phyloP scores from a whole-genome alignment of 176 grass and related monocot species.

The Juncus inflexus region DNA sequence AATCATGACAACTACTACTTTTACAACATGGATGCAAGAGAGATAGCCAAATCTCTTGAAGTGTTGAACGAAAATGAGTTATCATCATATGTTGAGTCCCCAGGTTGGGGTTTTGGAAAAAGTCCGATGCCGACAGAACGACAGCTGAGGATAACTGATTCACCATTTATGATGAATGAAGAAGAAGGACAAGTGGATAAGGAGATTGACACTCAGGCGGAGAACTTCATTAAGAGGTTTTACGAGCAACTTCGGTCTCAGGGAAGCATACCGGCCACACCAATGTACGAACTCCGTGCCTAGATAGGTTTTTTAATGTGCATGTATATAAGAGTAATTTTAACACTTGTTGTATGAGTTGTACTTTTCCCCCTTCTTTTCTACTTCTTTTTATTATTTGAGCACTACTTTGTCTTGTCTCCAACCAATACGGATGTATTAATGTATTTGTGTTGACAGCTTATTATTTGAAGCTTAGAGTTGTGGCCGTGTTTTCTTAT shows the following conservation, averaged over 20 bases:
- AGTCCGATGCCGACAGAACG: conserved; percentile 38
- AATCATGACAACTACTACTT: conserved; percentile 40
- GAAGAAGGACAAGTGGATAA: conserved; percentile 28
- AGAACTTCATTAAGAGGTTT: conserved; percentile 65
- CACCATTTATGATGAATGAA: conserved; percentile 48
- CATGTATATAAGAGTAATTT: not conserved
- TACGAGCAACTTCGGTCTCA: conserved; percentile 78
- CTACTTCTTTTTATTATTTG: not conserved
- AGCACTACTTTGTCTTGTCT: no score
- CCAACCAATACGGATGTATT: no score
- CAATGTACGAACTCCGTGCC: conserved; percentile 20
- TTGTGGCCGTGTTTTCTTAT: no score
- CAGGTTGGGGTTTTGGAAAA: conserved; percentile 36
- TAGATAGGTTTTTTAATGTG: conserved; percentile 5
- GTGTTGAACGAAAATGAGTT: conserved; percentile 48
- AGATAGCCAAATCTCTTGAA: conserved; percentile 65
- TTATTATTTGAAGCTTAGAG: no score
- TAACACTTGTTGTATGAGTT: not conserved
- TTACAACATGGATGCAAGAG: conserved; percentile 58
- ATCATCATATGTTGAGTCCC: conserved; percentile 5
- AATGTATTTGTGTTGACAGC: no score
- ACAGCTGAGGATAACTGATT: conserved; percentile 75
- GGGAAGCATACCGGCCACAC: conserved; percentile 47
- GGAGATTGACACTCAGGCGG: conserved; percentile 54
- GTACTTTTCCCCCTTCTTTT: not conserved